Base-by-base conservation (phyloP, 257 asterid species). In the Paraleonurus japonicus region DNA sequence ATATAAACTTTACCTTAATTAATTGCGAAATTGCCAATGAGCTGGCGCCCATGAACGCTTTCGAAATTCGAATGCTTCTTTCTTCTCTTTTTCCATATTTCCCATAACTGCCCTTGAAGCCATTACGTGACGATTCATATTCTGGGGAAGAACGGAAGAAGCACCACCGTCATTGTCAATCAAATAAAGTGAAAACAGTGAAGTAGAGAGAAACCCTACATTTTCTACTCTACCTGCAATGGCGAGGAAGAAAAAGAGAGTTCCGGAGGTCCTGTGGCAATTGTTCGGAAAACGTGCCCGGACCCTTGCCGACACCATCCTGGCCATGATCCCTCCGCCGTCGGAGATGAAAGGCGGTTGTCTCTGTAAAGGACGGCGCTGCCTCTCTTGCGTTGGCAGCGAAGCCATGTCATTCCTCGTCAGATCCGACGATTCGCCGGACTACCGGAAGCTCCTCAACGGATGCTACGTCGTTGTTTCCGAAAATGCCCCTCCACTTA, bases 241-340 rank as follows among this genome's bases (percentile, higher is more conserved):
- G 95, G 78, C 78, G 16, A 86, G 65, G 79, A 85, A 82, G 76
- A 82, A 70, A 23, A 69, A 61, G 63, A 73, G 85, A 71, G 90
- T 86, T 51, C 98, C 97, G 16, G 85, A 81, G 75, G 85, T 86
- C 30, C 80, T 90, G 10, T 93, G 94, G 96, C 77, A 86, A 43
- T 53, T 86, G 23, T 93, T 89, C 85, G 78, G 70, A 55, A 35
- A 80, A 73, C 86, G 92, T 9, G 97, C 95, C 7, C 88, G 89
- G 48, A 73, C 96, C 22, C 89, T 93, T 2, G 82, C 78, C n/a
- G 86, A 87, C 17, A 86, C 97, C 7, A 80, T 93, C 22, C 17
- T 82, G n/a, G 80, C 91, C 28, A 51, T 85, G 47, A 39, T 83
- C 61, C 91, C 88, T 22, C 75, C 82, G 1, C 47, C 84, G 17